Conservation (phyloP, 805 yeast species). For the Suhomyces kilbournensis region DNA sequence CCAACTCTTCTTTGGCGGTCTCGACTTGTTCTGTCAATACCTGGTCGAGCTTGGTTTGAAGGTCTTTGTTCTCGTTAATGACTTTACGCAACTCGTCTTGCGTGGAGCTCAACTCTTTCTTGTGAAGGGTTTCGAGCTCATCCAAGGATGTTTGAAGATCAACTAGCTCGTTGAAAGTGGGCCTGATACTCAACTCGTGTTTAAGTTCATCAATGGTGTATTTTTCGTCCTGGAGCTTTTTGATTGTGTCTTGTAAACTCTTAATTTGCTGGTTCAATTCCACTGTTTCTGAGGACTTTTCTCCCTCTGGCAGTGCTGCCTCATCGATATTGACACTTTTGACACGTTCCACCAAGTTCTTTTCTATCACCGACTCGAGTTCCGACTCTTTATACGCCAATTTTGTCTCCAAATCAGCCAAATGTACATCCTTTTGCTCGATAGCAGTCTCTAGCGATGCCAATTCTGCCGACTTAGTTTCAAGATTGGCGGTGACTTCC, state of each 20-base stretch:
- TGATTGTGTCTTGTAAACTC: not conserved
- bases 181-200: slow-evolving; percentile 36
- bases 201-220: slow-evolving; percentile 24
- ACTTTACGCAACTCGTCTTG: slow-evolving; percentile 22
- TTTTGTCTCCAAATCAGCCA: slow-evolving; percentile 11
- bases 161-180: slow-evolving; percentile 39
- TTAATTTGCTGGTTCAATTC: not conserved
- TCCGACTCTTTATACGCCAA: slow-evolving; percentile 9
- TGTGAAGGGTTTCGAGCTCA: slow-evolving; percentile 40
- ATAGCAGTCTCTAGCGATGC: not conserved
- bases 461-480: not conserved
- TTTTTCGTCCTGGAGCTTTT: slow-evolving; percentile 9
- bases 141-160: slow-evolving; percentile 44
- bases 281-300: not conserved
- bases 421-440: slow-evolving; percentile 6
- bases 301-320: not conserved
- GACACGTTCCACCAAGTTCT: slow-evolving; percentile 10
- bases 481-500: not conserved
- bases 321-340: slow-evolving; percentile 6
- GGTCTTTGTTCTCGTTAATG: slow-evolving; percentile 17
- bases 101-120: slow-evolving; percentile 28
- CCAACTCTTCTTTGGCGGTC: slow-evolving; percentile 1
- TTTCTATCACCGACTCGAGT: slow-evolving; percentile 10
- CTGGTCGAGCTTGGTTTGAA: slow-evolving; percentile 16
- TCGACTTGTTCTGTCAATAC: slow-evolving; percentile 7